A percentile compares a stretch with the other conserved stretches of the same genome.
phyloP scores from a whole-genome alignment of 1,284 basidiomycete genomes.

The Flammula alnicola region DNA sequence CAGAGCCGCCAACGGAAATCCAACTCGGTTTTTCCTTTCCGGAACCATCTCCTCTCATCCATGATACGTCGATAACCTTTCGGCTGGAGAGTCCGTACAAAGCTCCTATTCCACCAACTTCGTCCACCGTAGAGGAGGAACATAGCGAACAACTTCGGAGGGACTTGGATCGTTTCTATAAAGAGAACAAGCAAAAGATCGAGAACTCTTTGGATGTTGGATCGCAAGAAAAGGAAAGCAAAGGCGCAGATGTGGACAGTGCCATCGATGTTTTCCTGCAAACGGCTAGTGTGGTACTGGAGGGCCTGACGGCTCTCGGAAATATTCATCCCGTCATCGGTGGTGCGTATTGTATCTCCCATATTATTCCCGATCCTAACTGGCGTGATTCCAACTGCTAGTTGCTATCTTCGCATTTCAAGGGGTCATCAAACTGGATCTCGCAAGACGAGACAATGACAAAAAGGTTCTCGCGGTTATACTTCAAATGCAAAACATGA shows the following conservation, averaged over 20 bases:
- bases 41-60: no score
- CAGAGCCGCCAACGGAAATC: no score
- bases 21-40: no score
- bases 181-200: neutral
- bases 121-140: no score
- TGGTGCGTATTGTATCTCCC: neutral
- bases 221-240: neutral
- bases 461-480: constrained; percentile 45
- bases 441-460: constrained; percentile 47
- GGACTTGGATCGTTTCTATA: neutral
- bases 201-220: neutral
- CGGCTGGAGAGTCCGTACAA: no score
- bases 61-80: no score
- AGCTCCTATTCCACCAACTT: no score
- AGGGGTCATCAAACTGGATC: constrained; percentile 43
- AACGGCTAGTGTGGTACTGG: neutral
- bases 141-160: neutral
- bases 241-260: neutral
- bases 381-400: constrained; percentile 18
- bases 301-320: constrained; percentile 3
- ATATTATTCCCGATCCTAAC: neutral
- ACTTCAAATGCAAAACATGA: constrained; percentile 50
- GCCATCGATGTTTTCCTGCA: neutral
- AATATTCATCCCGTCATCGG: constrained; percentile 11
- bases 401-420: constrained; percentile 50